Conservation (phyloP, 352 stramenopile species). For the Aphanomyces cochlioides region DNA sequence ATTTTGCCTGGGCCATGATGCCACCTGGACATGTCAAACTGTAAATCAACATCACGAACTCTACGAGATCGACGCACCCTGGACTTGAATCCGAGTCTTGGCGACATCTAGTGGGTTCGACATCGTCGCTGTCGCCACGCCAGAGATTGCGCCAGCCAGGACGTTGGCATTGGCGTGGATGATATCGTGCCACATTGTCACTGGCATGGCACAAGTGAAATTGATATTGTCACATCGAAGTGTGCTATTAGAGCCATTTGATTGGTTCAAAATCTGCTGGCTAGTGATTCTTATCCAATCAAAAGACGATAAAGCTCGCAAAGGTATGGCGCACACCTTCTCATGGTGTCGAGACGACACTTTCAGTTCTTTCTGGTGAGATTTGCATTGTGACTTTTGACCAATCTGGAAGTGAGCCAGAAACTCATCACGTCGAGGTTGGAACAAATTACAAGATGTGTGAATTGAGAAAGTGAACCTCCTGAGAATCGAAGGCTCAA, state of each 20-base stretch:
- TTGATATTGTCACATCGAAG: slow-evolving; percentile 4
- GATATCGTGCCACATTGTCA: neutral
- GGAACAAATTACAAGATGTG: too few species aligned
- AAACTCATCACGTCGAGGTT: too few species aligned
- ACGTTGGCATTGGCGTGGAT: neutral
- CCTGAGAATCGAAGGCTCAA: too few species aligned
- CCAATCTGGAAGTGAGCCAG: too few species aligned
- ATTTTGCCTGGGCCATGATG: slow-evolving; percentile 8
- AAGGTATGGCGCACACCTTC: neutral
- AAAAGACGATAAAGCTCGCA: neutral
- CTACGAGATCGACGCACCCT: slow-evolving; percentile 14
- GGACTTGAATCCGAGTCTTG: slow-evolving; percentile 28
- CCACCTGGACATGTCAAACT: slow-evolving; percentile 13
- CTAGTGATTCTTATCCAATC: neutral
- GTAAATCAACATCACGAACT: neutral
- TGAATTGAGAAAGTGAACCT: too few species aligned
- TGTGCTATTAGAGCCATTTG: neutral
- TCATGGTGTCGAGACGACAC: neutral
- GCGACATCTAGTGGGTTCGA: slow-evolving; percentile 23
- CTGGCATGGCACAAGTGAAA: neutral
- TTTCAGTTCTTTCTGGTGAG: neutral
- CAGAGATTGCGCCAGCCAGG: slow-evolving; percentile 22
- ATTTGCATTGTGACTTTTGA: too few species aligned
- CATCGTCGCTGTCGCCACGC: slow-evolving; percentile 13
- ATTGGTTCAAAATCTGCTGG: neutral